Evolutionary conservation across 176 grass and related monocot genomes (phyloP).

Genomic region (Oryza glumipatula): DNA sequence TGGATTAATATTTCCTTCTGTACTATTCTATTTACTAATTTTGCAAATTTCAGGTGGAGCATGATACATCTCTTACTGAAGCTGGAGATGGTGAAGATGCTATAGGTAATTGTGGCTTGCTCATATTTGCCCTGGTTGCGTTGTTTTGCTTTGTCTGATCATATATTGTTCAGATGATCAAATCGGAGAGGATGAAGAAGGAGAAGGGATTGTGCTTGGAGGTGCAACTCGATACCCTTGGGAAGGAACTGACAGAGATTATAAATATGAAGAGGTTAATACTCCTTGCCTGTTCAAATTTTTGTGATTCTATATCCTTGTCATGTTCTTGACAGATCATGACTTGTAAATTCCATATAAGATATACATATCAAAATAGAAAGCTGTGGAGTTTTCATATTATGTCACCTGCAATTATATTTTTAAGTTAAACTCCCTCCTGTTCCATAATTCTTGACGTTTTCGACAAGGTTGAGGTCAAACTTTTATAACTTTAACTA

Average conservation of each 20-base stretch:
- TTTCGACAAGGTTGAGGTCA: too few species aligned
- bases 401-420: neutral
- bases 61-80: slow-evolving; percentile 54
- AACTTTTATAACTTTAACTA: too few species aligned
- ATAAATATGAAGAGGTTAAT: slow-evolving; percentile 84
- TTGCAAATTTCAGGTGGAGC: slow-evolving; percentile 58
- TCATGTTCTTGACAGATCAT: slow-evolving; percentile 11
- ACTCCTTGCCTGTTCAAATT: slow-evolving; percentile 6
- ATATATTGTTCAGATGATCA: slow-evolving; percentile 64
- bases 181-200: slow-evolving; percentile 81
- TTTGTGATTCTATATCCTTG: neutral
- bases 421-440: neutral
- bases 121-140: neutral
- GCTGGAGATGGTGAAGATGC: slow-evolving; percentile 42
- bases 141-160: slow-evolving; percentile 14
- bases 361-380: neutral
- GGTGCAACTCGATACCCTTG: slow-evolving; percentile 59
- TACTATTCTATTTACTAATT: neutral
- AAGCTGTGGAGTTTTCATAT: neutral
- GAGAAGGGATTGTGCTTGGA: slow-evolving; percentile 71
- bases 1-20: neutral
- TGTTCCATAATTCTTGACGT: too few species aligned
- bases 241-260: slow-evolving; percentile 96
- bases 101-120: slow-evolving; percentile 35
- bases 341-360: neutral